Conservation (phyloP, 169 alveolate genomes). For the Eimeria necatrix region DNA sequence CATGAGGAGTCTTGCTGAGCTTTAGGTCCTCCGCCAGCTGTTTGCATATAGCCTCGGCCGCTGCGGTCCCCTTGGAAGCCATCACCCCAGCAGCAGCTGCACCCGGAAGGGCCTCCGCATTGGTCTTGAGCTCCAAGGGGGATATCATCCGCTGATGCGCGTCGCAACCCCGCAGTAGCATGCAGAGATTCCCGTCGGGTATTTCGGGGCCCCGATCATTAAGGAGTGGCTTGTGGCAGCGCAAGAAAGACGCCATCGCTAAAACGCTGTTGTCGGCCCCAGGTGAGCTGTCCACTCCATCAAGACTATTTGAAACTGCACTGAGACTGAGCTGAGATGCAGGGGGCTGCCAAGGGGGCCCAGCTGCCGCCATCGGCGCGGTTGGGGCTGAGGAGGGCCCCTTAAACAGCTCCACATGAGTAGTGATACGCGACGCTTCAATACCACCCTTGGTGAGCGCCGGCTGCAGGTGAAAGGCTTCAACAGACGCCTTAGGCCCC, state of each 20-base stretch:
- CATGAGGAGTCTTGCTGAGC: not conserved
- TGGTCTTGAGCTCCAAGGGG: slow-evolving; percentile 74
- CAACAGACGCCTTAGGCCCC: slow-evolving; percentile 13
- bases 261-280: slow-evolving; percentile 43
- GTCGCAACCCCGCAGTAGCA: slow-evolving; percentile 77
- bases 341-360: not conserved
- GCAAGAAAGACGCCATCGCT: slow-evolving; percentile 73
- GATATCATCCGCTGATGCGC: slow-evolving; percentile 75
- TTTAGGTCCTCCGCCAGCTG: slow-evolving; percentile 23
- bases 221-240: slow-evolving; percentile 78
- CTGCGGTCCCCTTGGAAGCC: slow-evolving; percentile 63
- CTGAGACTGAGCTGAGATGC: slow-evolving; percentile 3
- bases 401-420: not conserved
- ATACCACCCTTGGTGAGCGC: not conserved
- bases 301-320: not conserved
- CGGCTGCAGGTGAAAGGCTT: slow-evolving; percentile 41
- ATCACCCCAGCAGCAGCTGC: slow-evolving; percentile 73
- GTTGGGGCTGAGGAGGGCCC: not conserved
- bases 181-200: slow-evolving; percentile 71
- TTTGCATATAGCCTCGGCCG: slow-evolving; percentile 60
- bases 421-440: not conserved
- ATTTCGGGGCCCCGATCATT: slow-evolving; percentile 64
- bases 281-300: not conserved
- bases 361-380: slow-evolving; percentile 29
- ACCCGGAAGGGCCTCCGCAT: slow-evolving; percentile 58